Evolutionary conservation across 345 rosid species (phyloP).

Genomic region (Erysimum cheiranthoides): DNA sequence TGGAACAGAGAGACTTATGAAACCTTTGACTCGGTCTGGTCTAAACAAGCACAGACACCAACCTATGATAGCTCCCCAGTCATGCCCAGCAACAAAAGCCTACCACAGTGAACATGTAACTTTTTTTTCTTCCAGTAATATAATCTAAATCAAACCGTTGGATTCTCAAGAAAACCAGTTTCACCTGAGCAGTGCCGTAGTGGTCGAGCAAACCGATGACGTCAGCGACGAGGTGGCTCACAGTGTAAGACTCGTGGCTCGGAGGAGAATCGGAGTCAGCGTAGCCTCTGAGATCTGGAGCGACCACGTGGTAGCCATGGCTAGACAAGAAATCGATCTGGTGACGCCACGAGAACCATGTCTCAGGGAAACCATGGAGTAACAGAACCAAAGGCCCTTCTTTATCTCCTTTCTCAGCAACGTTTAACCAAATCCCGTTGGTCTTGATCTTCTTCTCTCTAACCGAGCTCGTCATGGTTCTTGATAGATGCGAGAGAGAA

Average conservation of each 20-base stretch:
- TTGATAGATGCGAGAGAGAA: slow-evolving; percentile 8
- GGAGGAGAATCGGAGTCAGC: slow-evolving; percentile 66
- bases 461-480: slow-evolving; percentile 41
- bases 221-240: slow-evolving; percentile 61
- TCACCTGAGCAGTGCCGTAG: slow-evolving; percentile 59
- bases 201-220: slow-evolving; percentile 60
- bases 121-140: neutral
- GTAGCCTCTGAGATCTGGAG: slow-evolving; percentile 75
- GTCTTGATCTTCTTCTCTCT: slow-evolving; percentile 52
- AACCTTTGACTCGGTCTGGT: slow-evolving; percentile 66
- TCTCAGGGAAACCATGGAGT: slow-evolving; percentile 81
- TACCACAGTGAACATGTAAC: slow-evolving; percentile 21
- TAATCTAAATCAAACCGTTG: slow-evolving; percentile 1
- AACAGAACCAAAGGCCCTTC: slow-evolving; percentile 62
- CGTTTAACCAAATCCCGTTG: slow-evolving; percentile 61
- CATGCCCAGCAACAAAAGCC: slow-evolving; percentile 77
- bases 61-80: slow-evolving; percentile 67
- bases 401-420: slow-evolving; percentile 58
- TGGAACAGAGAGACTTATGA: slow-evolving; percentile 56
- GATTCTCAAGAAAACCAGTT: slow-evolving; percentile 8
- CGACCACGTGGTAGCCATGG: slow-evolving; percentile 66
- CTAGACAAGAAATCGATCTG: slow-evolving; percentile 61
- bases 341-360: slow-evolving; percentile 80
- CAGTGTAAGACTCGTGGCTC: slow-evolving; percentile 54
- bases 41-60: slow-evolving; percentile 61